Evolutionary conservation across 805 yeast species (phyloP), one percentile per base, ranked within the genome.

Genomic region (Wickerhamomyces hampshirensis): DNA sequence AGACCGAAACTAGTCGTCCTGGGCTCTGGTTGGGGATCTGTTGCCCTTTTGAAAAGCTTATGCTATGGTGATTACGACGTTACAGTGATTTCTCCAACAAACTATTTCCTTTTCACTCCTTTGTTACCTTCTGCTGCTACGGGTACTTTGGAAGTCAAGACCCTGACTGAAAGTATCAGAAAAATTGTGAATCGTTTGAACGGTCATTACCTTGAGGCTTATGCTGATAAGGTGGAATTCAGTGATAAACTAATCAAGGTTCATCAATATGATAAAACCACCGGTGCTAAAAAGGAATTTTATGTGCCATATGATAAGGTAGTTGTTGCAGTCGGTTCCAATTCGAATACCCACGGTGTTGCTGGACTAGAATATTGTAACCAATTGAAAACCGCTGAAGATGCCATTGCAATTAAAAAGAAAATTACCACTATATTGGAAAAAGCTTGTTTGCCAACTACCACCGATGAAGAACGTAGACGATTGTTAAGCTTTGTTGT

Each of bases 11-110:
- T 80, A 35, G 84, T 80, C 4, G 65, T 80, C 23, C 61, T 80
- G 24, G 86, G 86, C 13, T 70, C 80, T 26, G 86, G 86, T 31
- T 80, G 86, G 86, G 86, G 83, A 3, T 70, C 83, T 7, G 83
- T 75, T 19, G 76, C 79, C 11, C 49, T 78, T 8, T 62, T 80
- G 45, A 75, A 73, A 50, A 60, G 63, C 30, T 52, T 80, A 36
- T 66, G 66, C 39, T 66, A 72, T 17, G 71, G 71, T 29, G 75
- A 73, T 45, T 80, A 77, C 54, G 79, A 78, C 46, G 77, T 79
- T 37, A 77, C 83, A 4, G 78, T 80, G 18, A 66, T 80, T 26
- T 77, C 84, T 4, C 86, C 86, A 17, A 75, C 80, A 3, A 78
- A 78, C 53, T 80, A 80, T 55, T 80, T 80, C 57, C 55, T 80